phyloP scores from a whole-genome alignment of 495 filamentous ascomycete genomes.

The Aspergillus panamensis region DNA sequence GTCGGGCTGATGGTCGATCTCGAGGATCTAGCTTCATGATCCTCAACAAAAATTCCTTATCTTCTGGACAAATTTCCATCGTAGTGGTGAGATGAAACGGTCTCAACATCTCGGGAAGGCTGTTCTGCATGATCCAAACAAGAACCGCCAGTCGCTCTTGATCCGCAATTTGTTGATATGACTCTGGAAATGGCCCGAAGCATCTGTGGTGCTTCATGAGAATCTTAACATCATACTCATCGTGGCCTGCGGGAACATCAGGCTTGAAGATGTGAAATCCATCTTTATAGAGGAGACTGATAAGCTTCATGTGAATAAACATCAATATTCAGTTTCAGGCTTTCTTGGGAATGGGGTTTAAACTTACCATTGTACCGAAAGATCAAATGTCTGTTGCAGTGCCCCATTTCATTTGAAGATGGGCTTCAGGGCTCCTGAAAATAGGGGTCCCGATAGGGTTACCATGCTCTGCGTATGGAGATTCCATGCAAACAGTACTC shows the following conservation, averaged over 20 bases:
- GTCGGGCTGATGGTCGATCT: slow-evolving; percentile 24
- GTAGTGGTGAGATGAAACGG: slow-evolving; percentile 24
- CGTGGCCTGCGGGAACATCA: slow-evolving; percentile 32
- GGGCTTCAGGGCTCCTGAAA: slow-evolving; percentile 39
- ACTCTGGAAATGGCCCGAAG: slow-evolving; percentile 43
- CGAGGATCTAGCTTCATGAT: slow-evolving; percentile 31
- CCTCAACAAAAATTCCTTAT: slow-evolving; percentile 26
- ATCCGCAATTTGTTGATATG: slow-evolving; percentile 27
- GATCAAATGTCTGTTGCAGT: slow-evolving; percentile 47
- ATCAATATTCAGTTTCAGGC: background rate
- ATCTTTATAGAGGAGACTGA: slow-evolving; percentile 38
- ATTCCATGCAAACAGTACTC: slow-evolving; percentile 33
- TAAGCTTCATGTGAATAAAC: slow-evolving; percentile 29
- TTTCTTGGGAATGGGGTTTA: background rate
- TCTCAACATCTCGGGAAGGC: slow-evolving; percentile 20
- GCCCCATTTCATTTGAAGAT: slow-evolving; percentile 31
- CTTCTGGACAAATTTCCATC: slow-evolving; percentile 22
- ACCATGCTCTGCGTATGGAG: slow-evolving; percentile 34
- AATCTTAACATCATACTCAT: slow-evolving; percentile 41
- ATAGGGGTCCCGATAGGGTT: slow-evolving; percentile 36
- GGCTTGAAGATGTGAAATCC: slow-evolving; percentile 44
- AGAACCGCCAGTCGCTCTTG: slow-evolving; percentile 19
- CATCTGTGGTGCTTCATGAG: slow-evolving; percentile 36
- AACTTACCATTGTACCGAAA: slow-evolving; percentile 35
- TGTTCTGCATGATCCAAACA: slow-evolving; percentile 23